These are phyloP conservation scores for Starmerella geochares DNA, from an alignment of 805 yeast species.

Conservation along the genomic window DNA sequence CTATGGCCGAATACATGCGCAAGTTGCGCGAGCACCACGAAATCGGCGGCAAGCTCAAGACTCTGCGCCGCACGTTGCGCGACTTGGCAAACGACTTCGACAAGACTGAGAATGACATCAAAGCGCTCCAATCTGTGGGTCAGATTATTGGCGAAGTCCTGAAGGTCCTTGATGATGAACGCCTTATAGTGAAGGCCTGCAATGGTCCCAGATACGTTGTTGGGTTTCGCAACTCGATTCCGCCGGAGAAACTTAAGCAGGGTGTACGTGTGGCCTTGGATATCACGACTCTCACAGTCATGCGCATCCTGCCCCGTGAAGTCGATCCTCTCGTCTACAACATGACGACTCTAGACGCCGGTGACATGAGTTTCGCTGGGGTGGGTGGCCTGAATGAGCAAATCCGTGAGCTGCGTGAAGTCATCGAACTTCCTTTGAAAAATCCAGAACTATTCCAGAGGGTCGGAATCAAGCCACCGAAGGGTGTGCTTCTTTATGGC, in stretches of 20 bases:
- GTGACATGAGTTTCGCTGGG: constrained; percentile 85
- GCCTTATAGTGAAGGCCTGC: constrained; percentile 89
- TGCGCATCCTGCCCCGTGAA: constrained; percentile 94
- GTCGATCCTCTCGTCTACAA: constrained; percentile 96
- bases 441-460: constrained; percentile 92
- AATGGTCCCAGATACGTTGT: constrained; percentile 97
- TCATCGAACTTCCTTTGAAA: constrained; percentile 90
- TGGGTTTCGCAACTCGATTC: constrained; percentile 90
- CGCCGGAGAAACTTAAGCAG: constrained; percentile 69
- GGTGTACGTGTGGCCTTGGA: constrained; percentile 95
- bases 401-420: constrained; percentile 92
- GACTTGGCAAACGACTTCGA: constrained; percentile 74
- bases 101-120: constrained; percentile 93
- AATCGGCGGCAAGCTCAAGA: constrained; percentile 85
- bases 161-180: constrained; percentile 87
- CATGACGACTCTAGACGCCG: constrained; percentile 98
- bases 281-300: constrained; percentile 93
- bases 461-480: constrained; percentile 98
- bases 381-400: constrained; percentile 96
- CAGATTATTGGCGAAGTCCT: constrained; percentile 95
- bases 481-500: constrained; percentile 91
- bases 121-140: constrained; percentile 93
- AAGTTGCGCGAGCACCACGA: constrained; percentile 86
- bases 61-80: constrained; percentile 69
- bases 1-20: constrained; percentile 67